Evolutionary conservation across 495 filamentous ascomycete genomes (phyloP).

Genomic region (Tuber borchii): DNA sequence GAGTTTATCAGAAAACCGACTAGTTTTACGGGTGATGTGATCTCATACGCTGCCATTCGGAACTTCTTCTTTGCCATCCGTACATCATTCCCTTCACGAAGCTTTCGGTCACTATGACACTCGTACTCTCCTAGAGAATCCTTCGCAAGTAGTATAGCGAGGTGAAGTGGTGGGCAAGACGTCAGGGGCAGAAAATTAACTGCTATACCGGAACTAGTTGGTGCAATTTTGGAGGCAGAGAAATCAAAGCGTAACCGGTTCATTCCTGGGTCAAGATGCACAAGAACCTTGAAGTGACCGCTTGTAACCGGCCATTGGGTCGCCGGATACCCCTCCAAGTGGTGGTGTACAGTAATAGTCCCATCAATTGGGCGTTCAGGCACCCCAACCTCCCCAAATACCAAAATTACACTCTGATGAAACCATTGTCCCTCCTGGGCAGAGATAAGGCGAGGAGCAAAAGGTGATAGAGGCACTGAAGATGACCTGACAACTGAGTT

Average conservation of each 20-base stretch:
- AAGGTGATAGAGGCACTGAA: conserved; percentile 31
- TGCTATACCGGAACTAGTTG: conserved; percentile 51
- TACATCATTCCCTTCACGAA: conserved; percentile 62
- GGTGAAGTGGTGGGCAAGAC: conserved; percentile 51
- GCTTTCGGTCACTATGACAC: conserved; percentile 56
- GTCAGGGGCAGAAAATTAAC: conserved; percentile 61
- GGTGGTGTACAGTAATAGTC: conserved; percentile 67
- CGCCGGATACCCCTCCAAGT: conserved; percentile 63
- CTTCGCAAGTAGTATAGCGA: conserved; percentile 48
- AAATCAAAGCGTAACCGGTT: conserved; percentile 68
- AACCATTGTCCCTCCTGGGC: conserved; percentile 39
- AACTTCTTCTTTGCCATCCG: conserved; percentile 49
- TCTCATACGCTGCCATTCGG: conserved; percentile 47
- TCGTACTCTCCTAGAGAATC: conserved; percentile 58
- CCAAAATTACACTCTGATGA: conserved; percentile 36
- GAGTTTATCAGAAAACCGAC: conserved; percentile 13
- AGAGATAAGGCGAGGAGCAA: conserved; percentile 36
- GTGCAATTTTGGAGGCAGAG: conserved; percentile 55
- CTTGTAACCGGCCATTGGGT: conserved; percentile 66
- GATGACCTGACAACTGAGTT: conserved; percentile 20
- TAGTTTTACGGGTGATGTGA: conserved; percentile 10
- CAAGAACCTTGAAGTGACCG: conserved; percentile 68
- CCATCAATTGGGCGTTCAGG: conserved; percentile 65
- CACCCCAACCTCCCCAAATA: conserved; percentile 36
- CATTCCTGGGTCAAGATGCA: conserved; percentile 63